Conservation (phyloP, 2,329 filamentous ascomycete species). For the Microascus cirrosus region DNA sequence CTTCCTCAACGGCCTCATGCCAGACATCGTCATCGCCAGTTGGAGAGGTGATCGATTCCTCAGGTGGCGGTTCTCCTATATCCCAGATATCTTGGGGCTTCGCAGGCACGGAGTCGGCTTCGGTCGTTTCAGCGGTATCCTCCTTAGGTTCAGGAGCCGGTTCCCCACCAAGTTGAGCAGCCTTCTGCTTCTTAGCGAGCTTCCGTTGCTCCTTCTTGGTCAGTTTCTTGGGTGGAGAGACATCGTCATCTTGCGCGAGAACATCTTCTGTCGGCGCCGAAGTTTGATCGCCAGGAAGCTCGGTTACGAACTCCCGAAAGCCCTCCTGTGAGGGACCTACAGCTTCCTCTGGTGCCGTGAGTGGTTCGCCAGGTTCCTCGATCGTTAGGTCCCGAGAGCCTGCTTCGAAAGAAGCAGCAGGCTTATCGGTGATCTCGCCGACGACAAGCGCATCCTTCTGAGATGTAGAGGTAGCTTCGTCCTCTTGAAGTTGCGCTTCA, state of each 20-base stretch:
- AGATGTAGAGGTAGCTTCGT: background rate
- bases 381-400: too few relatives aligned
- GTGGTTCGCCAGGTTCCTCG: background rate
- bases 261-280: background rate
- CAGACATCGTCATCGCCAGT: slow-evolving; percentile 2
- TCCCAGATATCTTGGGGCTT: background rate
- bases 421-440: background rate
- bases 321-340: background rate
- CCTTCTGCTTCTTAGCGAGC: slow-evolving; percentile 4
- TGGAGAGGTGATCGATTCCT: slow-evolving; percentile 18
- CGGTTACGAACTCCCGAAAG: background rate
- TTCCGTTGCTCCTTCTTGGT: slow-evolving; percentile 6
- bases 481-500: background rate
- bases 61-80: slow-evolving; percentile 20
- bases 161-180: slow-evolving; percentile 23
- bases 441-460: background rate
- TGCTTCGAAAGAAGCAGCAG: too few relatives aligned
- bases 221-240: background rate
- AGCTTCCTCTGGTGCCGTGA: too few relatives aligned
- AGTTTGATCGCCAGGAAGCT: background rate
- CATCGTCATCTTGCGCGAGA: background rate
- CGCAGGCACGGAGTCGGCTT: background rate
- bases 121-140: slow-evolving; percentile 2
- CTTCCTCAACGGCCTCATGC: slow-evolving; percentile 2
- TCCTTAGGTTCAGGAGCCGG: slow-evolving; percentile 8